Conservation (phyloP, 169 alveolate genomes). For the Plasmodium vivax region DNA sequence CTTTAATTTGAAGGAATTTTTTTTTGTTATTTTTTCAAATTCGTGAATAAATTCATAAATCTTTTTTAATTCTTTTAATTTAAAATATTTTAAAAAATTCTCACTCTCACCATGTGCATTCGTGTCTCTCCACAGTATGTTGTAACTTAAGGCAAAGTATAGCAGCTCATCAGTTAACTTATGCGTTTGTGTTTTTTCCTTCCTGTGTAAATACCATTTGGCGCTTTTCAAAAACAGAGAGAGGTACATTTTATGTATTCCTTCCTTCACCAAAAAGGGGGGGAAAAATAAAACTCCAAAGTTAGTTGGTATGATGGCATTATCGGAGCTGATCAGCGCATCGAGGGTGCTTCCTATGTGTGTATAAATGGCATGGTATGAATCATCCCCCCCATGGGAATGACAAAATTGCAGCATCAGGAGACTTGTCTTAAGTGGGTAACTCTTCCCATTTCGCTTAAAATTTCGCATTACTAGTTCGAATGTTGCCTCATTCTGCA, state of each 20-base stretch:
- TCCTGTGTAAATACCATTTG: slow-evolving; percentile 18
- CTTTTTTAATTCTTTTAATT: slow-evolving; percentile 36
- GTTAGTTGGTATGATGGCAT: slow-evolving; percentile 13
- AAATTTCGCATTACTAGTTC: slow-evolving; percentile 10
- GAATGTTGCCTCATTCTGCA: slow-evolving; percentile 11
- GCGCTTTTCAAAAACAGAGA: slow-evolving; percentile 12
- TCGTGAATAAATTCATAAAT: slow-evolving; percentile 62
- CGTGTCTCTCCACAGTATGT: background rate
- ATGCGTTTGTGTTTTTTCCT: slow-evolving; percentile 2
- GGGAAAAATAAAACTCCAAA: slow-evolving; percentile 47
- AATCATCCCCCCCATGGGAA: background rate
- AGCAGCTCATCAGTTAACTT: slow-evolving; percentile 39
- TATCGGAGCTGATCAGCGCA: background rate
- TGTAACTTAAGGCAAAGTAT: slow-evolving; percentile 27
- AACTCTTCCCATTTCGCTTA: slow-evolving; percentile 3
- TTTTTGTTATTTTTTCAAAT: slow-evolving; percentile 47
- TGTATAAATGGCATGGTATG: background rate
- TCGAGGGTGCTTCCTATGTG: background rate
- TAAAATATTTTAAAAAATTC: slow-evolving; percentile 32
- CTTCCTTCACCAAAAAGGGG: slow-evolving; percentile 19
- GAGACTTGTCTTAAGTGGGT: slow-evolving; percentile 17
- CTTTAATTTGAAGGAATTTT: slow-evolving; percentile 24
- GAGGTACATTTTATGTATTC: slow-evolving; percentile 7
- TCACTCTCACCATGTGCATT: background rate
- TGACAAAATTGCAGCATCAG: slow-evolving; percentile 35